Conservation (phyloP, 2,329 filamentous ascomycete species). For the Trichoderma sp. region DNA sequence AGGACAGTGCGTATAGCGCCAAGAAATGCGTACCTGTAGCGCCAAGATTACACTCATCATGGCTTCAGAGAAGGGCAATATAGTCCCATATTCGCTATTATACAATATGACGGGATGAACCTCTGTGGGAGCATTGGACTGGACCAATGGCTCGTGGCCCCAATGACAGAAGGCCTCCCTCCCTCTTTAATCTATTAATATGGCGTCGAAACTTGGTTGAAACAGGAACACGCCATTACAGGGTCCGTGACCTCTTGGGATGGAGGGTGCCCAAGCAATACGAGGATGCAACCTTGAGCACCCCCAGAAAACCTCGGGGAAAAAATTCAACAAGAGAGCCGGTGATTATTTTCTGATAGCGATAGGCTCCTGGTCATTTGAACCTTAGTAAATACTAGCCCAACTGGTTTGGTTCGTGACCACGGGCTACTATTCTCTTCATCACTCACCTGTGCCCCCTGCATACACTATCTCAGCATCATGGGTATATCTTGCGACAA, state of each 20-base stretch:
- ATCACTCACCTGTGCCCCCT: background rate
- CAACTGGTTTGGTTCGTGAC: background rate
- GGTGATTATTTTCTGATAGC: background rate
- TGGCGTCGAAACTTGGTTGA: constrained; percentile 14
- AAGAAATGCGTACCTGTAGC: background rate
- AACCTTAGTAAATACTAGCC: background rate
- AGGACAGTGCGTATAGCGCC: background rate
- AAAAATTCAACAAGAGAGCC: background rate
- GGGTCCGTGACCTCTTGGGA: constrained; percentile 1
- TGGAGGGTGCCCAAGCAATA: constrained; percentile 3
- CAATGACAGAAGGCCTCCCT: background rate
- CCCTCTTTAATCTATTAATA: background rate
- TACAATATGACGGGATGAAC: background rate
- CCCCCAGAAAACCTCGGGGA: background rate
- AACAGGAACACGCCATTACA: constrained; percentile 6
- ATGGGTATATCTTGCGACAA: background rate
- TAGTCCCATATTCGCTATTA: background rate
- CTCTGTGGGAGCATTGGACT: background rate
- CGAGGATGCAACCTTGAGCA: background rate
- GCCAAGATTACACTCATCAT: background rate
- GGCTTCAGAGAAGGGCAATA: background rate
- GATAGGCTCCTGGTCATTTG: background rate
- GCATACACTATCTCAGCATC: background rate
- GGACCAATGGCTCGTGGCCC: background rate
- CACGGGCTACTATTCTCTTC: background rate